Base-by-base conservation (phyloP, 768 basidiomycete genomes). In the Mycena filopes region DNA sequence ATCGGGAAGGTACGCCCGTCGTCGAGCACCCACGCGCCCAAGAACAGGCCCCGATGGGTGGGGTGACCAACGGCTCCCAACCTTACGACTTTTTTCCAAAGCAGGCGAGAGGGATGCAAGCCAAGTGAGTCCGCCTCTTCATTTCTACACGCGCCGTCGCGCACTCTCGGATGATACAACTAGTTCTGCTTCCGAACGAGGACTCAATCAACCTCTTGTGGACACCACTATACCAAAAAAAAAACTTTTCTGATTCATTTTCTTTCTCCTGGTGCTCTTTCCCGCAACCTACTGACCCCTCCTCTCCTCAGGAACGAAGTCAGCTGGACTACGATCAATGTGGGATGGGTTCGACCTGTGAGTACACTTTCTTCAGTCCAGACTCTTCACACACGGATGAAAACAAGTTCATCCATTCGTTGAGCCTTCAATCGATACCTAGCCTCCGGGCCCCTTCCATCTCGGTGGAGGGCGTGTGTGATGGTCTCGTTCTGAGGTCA, bases 121-220 rank as follows among this genome's bases (percentile, higher is more conserved):
- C n/a, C n/a, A n/a, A n/a, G 61, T 63, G 21, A 63, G 61, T 54
- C 20, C 5, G 26, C 20, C 1, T 45, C n/a, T 28, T 2, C 47
- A 10, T 40, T 21, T 33, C 29, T 31, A 31, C 5, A 10, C 13
- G 60, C 36, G 25, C 46, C 23, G 8, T 48, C n/a, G 33, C 47
- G 61, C 61, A 41, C 46, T 47, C 16, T 56, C 26, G 31, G 60
- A 61, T 66, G 63, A 64, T 38, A 10, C 40, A 65, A 36, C 60
- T 57, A 65, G 64, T 65, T 65, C 64, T 65, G 64, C 64, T 65
- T 65, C 64, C 64, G 64, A 65, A 65, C 58, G 64, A 65, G 64
- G 60, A 57, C n/a, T n/a, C 26, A 65, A 63, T 56, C 60, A 65
- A 60, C 58, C 64, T 65, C 64, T 65, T 65, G 64, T 65, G 64